Percentiles rank a stretch among this genome's conserved stretches.
These are phyloP conservation scores for Cyberlindnera veronae DNA, from an alignment of 805 yeast genomes.

Conservation along the genomic window DNA sequence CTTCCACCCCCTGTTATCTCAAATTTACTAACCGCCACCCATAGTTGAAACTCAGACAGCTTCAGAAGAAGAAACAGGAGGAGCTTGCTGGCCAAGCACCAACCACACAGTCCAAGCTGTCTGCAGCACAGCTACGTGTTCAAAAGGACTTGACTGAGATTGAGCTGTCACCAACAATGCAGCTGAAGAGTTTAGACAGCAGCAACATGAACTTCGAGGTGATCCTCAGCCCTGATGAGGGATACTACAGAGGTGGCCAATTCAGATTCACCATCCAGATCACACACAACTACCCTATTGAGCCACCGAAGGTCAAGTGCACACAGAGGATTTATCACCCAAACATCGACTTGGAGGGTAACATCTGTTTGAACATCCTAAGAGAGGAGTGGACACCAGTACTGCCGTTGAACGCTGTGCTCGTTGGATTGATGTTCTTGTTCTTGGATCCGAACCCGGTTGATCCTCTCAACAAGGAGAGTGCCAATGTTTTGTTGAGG, in stretches of 20 bases:
- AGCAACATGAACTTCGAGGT: constrained; percentile 58
- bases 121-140: constrained; percentile 71
- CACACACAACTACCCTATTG: constrained; percentile 79
- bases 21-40: neutral
- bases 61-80: constrained; percentile 55
- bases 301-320: constrained; percentile 84
- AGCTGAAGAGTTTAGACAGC: constrained; percentile 47
- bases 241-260: constrained; percentile 65
- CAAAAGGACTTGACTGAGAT: constrained; percentile 75
- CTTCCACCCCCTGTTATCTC: neutral
- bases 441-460: constrained; percentile 88
- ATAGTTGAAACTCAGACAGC: constrained; percentile 55
- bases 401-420: constrained; percentile 70
- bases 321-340: constrained; percentile 82
- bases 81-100: constrained; percentile 27
- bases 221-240: constrained; percentile 62
- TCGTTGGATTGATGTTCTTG: constrained; percentile 80
- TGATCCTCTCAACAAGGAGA: constrained; percentile 91
- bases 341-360: constrained; percentile 86
- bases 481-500: constrained; percentile 57
- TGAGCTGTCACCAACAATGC: constrained; percentile 56
- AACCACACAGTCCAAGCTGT: constrained; percentile 24
- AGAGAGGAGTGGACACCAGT: constrained; percentile 98
- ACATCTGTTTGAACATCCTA: constrained; percentile 84
- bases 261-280: constrained; percentile 67